phyloP scores from a whole-genome alignment of 2,329 filamentous ascomycete genomes.

The Colletotrichum coccodes region DNA sequence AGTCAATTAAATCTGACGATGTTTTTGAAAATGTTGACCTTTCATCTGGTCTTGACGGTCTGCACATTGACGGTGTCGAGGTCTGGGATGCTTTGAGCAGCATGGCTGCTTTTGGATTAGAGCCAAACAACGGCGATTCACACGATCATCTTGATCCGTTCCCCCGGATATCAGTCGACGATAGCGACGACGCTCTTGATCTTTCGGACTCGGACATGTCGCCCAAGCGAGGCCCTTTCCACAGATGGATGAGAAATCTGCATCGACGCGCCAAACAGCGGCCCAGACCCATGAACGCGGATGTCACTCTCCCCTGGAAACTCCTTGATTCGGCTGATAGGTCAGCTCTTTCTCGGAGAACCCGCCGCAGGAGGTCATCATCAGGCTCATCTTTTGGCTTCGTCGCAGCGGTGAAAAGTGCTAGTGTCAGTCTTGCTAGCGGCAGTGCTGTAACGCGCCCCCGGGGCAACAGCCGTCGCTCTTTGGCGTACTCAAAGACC shows the following conservation, averaged over 20 bases:
- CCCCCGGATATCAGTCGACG: conserved; percentile 39
- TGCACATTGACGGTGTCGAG: conserved; percentile 42
- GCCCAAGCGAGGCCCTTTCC: conserved; percentile 62
- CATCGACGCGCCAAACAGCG: conserved; percentile 65
- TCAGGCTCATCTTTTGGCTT: conserved; percentile 82
- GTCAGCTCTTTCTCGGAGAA: conserved; percentile 35
- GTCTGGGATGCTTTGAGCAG: conserved; percentile 51
- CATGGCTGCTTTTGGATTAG: conserved; percentile 52
- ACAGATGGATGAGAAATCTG: conserved; percentile 78
- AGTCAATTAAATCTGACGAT: conserved; percentile 36
- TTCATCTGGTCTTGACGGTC: conserved; percentile 35
- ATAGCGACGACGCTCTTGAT: conserved; percentile 24
- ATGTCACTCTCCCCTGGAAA: conserved; percentile 47
- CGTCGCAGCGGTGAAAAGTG: conserved; percentile 83
- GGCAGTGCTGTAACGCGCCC: conserved; percentile 75
- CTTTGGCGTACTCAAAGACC: conserved; percentile 65
- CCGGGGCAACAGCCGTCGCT: conserved; percentile 60
- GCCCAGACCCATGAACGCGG: conserved; percentile 37
- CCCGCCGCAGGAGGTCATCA: conserved; percentile 67
- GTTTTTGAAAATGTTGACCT: conserved; percentile 47
- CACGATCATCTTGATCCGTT: conserved; percentile 21
- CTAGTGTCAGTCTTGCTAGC: conserved; percentile 80
- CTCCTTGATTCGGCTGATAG: conserved; percentile 38
- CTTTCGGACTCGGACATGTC: conserved; percentile 8
- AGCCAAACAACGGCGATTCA: conserved; percentile 39